Evolutionary conservation across 495 filamentous ascomycete species (phyloP).

Genomic region (Hypomontagnella submonticulosa): DNA sequence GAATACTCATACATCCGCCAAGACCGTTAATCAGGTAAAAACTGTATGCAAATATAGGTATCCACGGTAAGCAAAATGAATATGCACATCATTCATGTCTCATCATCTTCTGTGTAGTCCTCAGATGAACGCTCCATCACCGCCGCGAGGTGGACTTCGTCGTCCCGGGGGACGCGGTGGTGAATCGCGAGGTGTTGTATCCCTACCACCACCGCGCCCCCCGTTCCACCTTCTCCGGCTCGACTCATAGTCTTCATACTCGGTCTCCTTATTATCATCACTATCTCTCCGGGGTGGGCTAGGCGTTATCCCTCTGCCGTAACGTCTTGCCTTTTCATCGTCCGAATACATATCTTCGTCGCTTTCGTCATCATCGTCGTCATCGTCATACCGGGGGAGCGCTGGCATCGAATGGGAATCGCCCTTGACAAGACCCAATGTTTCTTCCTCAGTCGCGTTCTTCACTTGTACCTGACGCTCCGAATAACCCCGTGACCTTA

Average conservation of each 20-base stretch:
- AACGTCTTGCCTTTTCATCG: conserved; percentile 49
- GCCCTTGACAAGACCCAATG: conserved; percentile 84
- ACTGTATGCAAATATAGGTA: conserved; percentile 27
- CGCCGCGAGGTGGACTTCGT: conserved; percentile 32
- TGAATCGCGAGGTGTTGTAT: conserved; percentile 28
- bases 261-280: conserved; percentile 35
- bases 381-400: conserved; percentile 52
- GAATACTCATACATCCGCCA: conserved; percentile 30
- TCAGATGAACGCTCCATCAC: conserved; percentile 45
- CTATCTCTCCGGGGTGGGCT: conserved; percentile 41
- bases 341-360: conserved; percentile 49
- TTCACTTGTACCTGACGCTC: conserved; percentile 56
- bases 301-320: conserved; percentile 56
- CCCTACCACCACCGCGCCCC: conserved; percentile 34
- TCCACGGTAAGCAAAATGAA: conserved; percentile 39
- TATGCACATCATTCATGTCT: conserved; percentile 45
- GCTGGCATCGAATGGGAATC: conserved; percentile 64
- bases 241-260: conserved; percentile 37
- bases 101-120: conserved; percentile 27
- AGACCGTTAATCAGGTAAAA: conserved; percentile 4
- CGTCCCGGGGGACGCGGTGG: conserved; percentile 41
- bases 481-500: conserved; percentile 62
- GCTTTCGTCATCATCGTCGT: conserved; percentile 45
- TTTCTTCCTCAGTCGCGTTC: conserved; percentile 85
- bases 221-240: conserved; percentile 40